phyloP scores from a whole-genome alignment of 2,329 filamentous ascomycete genomes.

The Aspergillus sergii region DNA sequence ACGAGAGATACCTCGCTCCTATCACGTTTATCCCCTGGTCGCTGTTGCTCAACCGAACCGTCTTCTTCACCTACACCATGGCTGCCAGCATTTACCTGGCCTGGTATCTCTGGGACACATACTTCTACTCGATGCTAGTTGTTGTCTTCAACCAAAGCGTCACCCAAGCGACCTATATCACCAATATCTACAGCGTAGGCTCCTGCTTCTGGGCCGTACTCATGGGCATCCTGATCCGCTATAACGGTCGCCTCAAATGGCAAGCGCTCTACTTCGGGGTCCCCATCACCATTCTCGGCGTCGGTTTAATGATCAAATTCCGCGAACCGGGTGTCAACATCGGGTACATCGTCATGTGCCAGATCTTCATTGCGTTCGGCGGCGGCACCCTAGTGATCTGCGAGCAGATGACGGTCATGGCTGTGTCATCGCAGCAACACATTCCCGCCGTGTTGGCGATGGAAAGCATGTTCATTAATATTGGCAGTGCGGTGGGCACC shows the following conservation, averaged over 20 bases:
- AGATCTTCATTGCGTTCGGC: slow-evolving; percentile 58
- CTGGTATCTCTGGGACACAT: slow-evolving; percentile 58
- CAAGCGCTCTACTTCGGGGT: slow-evolving; percentile 53
- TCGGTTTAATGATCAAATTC: slow-evolving; percentile 60
- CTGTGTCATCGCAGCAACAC: slow-evolving; percentile 56
- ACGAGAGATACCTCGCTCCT: slow-evolving; percentile 47
- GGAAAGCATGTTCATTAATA: slow-evolving; percentile 36
- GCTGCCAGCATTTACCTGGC: slow-evolving; percentile 52
- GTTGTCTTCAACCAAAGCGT: slow-evolving; percentile 53
- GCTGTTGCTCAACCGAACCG: slow-evolving; percentile 52
- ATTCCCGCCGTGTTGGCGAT: slow-evolving; percentile 50
- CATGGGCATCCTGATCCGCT: slow-evolving; percentile 54
- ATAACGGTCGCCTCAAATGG: slow-evolving; percentile 56
- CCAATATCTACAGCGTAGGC: slow-evolving; percentile 57
- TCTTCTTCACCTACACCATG: slow-evolving; percentile 56
- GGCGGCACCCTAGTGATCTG: slow-evolving; percentile 58
- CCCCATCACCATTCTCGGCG: slow-evolving; percentile 55
- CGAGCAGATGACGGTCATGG: slow-evolving; percentile 62
- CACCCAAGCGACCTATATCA: slow-evolving; percentile 50
- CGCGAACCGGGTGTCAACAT: slow-evolving; percentile 52
- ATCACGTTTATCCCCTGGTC: slow-evolving; percentile 59
- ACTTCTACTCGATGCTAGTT: slow-evolving; percentile 58
- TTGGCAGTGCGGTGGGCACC: slow-evolving; percentile 40
- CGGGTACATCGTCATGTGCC: slow-evolving; percentile 57
- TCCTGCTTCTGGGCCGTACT: slow-evolving; percentile 55